Conservation (phyloP, 768 basidiomycete species). For the Butyriboletus loyo region DNA sequence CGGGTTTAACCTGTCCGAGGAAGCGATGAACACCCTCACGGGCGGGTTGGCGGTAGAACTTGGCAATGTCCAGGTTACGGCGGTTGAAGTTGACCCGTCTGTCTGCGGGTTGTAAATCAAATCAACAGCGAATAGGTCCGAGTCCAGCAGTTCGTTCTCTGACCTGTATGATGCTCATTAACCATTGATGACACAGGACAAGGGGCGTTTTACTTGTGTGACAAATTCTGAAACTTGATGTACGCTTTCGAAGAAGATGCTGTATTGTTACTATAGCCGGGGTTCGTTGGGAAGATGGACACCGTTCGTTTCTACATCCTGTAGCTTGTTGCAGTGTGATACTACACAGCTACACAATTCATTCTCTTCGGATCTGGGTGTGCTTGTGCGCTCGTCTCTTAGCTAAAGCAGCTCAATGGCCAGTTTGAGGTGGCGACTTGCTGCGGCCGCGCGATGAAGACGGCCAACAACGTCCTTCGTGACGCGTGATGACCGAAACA, state of each 20-base stretch:
- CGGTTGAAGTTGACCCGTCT: conserved; percentile 42
- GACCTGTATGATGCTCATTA: neutral
- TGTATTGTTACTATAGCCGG: neutral
- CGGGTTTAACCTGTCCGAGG: conserved; percentile 48
- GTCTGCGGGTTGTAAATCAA: conserved; percentile 39
- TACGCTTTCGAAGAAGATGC: neutral
- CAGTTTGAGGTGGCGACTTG: neutral
- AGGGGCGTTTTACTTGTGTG: neutral
- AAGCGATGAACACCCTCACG: conserved; percentile 56
- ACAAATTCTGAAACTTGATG: neutral
- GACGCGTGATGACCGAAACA: conserved; percentile 20
- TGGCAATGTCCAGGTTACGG: conserved; percentile 46
- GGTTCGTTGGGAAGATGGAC: neutral
- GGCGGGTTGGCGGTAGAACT: conserved; percentile 41
- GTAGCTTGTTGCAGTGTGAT: neutral
- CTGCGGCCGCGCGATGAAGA: conserved; percentile 17
- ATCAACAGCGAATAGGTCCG: neutral
- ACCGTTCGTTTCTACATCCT: neutral
- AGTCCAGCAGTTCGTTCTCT: neutral
- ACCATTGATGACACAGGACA: neutral
- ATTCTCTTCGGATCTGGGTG: too few relatives aligned
- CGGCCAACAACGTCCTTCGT: conserved; percentile 13
- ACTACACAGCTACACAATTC: too few relatives aligned
- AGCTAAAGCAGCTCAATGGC: conserved; percentile 17
- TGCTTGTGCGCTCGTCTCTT: too few relatives aligned